Conservation (phyloP, 2,329 filamentous ascomycete species). For the Diaporthe eres region DNA sequence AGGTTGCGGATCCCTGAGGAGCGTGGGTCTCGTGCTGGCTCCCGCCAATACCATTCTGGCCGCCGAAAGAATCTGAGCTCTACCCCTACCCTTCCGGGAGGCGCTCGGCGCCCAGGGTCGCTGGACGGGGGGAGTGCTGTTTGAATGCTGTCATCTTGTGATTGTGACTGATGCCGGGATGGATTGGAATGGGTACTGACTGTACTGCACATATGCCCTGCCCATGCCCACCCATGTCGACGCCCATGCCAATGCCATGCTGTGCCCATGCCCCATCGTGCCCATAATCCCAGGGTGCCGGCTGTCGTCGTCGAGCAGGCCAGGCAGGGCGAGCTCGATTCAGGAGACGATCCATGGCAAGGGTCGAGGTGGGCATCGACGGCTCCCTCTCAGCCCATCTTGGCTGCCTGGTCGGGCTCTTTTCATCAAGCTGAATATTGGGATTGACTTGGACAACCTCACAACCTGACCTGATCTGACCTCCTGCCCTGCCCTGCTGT, state of each 20-base stretch:
- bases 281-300: slow-evolving; percentile 2
- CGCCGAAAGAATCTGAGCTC: slow-evolving; percentile 26
- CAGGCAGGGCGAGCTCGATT: slow-evolving; percentile 13
- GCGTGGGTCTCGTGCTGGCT: slow-evolving; percentile 26
- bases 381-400: slow-evolving; percentile 26
- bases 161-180: slow-evolving; percentile 26
- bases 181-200: background rate
- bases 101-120: slow-evolving; percentile 15
- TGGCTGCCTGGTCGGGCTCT: slow-evolving; percentile 13
- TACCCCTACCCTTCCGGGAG: slow-evolving; percentile 27
- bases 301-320: slow-evolving; percentile 5
- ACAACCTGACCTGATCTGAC: background rate
- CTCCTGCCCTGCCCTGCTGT: background rate
- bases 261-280: slow-evolving; percentile 12
- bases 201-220: background rate
- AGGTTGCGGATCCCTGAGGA: slow-evolving; percentile 14
- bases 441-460: slow-evolving; percentile 27
- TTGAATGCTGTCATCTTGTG: slow-evolving; percentile 15
- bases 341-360: slow-evolving; percentile 28
- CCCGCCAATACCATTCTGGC: slow-evolving; percentile 24
- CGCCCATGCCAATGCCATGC: slow-evolving; percentile 20
- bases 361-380: slow-evolving; percentile 18
- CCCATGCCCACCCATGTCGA: slow-evolving; percentile 9
- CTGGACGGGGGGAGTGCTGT: background rate
- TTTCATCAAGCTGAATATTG: slow-evolving; percentile 35